Conservation (phyloP, 208 protist genomes). For the Acanthamoeba culbertsoni region DNA sequence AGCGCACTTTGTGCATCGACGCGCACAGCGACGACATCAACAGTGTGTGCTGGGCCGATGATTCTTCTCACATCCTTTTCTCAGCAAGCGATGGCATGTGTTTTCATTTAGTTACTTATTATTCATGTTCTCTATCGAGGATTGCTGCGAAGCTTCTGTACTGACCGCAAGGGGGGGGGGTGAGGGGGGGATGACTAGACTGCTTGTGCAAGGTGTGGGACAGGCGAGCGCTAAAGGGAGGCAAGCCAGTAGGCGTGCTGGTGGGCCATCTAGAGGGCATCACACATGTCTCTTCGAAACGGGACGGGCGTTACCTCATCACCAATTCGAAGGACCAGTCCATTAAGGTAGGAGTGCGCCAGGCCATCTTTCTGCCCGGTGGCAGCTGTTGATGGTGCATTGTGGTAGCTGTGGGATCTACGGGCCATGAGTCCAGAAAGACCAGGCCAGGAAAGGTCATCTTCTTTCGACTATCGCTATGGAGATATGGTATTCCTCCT, state of each 20-base stretch:
- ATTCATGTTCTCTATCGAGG: no score
- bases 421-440: neutral
- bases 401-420: neutral
- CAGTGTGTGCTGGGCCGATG: no score
- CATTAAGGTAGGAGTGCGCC: neutral
- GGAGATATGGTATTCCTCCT: no score
- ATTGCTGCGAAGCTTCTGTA: no score
- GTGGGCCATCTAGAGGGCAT: conserved; percentile 13
- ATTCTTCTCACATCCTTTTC: no score
- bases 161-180: no score
- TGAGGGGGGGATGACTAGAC: no score
- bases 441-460: neutral
- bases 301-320: conserved; percentile 12
- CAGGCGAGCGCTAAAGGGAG: neutral
- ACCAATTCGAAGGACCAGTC: conserved; percentile 30
- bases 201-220: conserved; percentile 39
- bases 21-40: no score
- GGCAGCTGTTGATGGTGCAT: neutral
- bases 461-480: neutral
- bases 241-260: neutral
- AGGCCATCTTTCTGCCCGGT: neutral
- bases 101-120: no score
- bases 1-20: no score
- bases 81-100: no score
- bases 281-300: neutral